A percentile compares a stretch with the other conserved stretches of the same genome.
phyloP scores from a whole-genome alignment of 78 protist species.

The Fonticula alba region DNA sequence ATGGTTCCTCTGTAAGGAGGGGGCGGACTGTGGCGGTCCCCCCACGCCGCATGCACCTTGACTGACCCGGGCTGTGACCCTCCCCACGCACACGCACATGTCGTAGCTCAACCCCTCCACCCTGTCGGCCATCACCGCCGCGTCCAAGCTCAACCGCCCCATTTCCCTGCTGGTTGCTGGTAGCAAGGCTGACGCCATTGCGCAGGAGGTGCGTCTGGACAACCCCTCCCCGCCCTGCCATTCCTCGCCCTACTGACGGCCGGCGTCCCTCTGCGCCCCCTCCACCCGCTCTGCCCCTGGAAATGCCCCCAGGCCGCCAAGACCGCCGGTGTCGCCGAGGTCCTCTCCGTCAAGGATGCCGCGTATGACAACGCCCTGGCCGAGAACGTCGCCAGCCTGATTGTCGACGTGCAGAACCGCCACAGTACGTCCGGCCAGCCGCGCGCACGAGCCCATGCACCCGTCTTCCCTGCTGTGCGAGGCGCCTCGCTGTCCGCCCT shows the following conservation, averaged over 20 bases:
- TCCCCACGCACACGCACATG: no score
- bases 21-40: no score
- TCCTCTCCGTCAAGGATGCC: constrained; percentile 29
- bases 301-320: constrained; percentile 27
- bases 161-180: constrained; percentile 11
- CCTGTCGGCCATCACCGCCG: constrained; percentile 13
- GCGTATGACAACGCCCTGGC: constrained; percentile 30
- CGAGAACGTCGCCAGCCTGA: constrained; percentile 48
- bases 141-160: constrained; percentile 7
- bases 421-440: no score
- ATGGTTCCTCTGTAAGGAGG: no score
- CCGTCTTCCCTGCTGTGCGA: no score
- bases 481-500: no score
- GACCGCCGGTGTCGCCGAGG: constrained; percentile 53
- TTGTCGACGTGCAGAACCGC: constrained; percentile 13
- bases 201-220: neutral
- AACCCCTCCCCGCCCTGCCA: neutral
- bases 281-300: neutral
- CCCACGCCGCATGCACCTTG: no score
- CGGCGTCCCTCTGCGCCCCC: neutral
- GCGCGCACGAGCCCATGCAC: no score
- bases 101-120: neutral
- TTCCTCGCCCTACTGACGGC: neutral
- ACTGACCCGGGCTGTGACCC: no score
- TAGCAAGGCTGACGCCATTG: neutral